Evolutionary conservation across 805 yeast species (phyloP).

Genomic region (Kregervanrija delftensis): DNA sequence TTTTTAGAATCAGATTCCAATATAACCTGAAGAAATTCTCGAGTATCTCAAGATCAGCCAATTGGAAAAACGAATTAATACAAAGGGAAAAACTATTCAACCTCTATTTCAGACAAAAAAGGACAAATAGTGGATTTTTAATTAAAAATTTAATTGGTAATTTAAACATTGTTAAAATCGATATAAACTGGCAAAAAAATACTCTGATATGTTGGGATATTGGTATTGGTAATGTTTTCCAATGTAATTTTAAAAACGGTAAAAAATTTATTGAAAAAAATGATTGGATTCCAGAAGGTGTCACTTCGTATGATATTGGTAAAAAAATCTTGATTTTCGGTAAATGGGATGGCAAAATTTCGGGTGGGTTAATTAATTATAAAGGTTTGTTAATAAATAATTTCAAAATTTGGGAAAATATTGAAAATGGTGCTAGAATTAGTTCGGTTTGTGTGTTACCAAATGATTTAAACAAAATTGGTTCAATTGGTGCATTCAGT

Average conservation of each 20-base stretch:
- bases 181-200: conserved; percentile 4
- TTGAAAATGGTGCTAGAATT: conserved; percentile 2
- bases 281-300: conserved; percentile 26
- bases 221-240: conserved; percentile 2
- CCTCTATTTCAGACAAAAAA: conserved; percentile 13
- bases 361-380: conserved; percentile 19
- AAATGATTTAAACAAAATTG: conserved; percentile 20
- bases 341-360: conserved; percentile 28
- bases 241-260: conserved; percentile 10
- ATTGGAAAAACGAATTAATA: conserved; percentile 43
- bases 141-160: conserved; percentile 1
- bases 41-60: conserved; percentile 34
- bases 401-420: conserved; percentile 5
- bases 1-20: conserved; percentile 35
- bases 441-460: conserved; percentile 10
- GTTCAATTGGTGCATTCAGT: conserved; percentile 24
- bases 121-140: conserved; percentile 4
- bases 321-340: conserved; percentile 24
- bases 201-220: conserved; percentile 5
- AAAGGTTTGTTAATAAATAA: conserved; percentile 11
- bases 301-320: conserved; percentile 24
- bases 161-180: conserved; percentile 7
- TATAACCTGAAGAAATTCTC: conserved; percentile 31
- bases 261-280: conserved; percentile 3
- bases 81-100: conserved; percentile 29